phyloP scores from a whole-genome alignment of 2,329 filamentous ascomycete genomes.

The Rosellinia necatrix region DNA sequence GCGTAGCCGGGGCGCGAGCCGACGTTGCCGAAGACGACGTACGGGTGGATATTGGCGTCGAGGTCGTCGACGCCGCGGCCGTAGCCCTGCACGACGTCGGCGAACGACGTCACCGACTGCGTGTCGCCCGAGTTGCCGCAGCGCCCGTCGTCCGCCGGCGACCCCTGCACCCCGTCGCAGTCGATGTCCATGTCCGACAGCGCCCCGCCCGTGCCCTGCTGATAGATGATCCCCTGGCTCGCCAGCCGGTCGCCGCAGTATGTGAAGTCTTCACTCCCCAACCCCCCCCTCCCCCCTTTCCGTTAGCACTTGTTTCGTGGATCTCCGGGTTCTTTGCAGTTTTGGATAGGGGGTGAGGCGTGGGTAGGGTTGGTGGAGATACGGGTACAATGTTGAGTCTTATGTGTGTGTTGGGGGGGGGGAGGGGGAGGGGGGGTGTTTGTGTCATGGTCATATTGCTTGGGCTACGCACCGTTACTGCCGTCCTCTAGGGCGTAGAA shows the following conservation, averaged over 20 bases:
- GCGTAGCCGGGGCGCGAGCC: conserved; percentile 38
- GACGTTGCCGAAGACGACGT: conserved; percentile 55
- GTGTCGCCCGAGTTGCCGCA: conserved; percentile 50
- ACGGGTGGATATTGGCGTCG: conserved; percentile 53
- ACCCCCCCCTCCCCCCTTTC: background rate
- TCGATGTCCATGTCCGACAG: conserved; percentile 63
- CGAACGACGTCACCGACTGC: conserved; percentile 51
- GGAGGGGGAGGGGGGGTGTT: background rate
- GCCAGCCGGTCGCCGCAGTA: conserved; percentile 51
- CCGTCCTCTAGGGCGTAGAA: conserved; percentile 48
- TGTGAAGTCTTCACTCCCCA: conserved; percentile 24
- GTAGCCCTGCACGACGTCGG: conserved; percentile 41
- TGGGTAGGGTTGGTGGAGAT: no score
- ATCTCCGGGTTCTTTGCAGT: no score
- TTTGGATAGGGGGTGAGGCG: no score
- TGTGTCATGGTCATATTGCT: no score
- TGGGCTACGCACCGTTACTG: conserved; percentile 42
- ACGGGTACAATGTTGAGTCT: no score
- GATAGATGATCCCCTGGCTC: conserved; percentile 47
- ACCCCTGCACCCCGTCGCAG: conserved; percentile 57
- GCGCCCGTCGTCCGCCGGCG: conserved; percentile 46
- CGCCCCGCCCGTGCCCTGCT: conserved; percentile 46
- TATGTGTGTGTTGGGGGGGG: background rate
- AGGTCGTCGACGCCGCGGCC: conserved; percentile 45
- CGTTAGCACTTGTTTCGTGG: no score